A percentile compares a stretch with the other conserved stretches of the same genome.
Evolutionary conservation across 2,329 filamentous ascomycete genomes (phyloP).

Genomic region (Aulographum hederae): DNA sequence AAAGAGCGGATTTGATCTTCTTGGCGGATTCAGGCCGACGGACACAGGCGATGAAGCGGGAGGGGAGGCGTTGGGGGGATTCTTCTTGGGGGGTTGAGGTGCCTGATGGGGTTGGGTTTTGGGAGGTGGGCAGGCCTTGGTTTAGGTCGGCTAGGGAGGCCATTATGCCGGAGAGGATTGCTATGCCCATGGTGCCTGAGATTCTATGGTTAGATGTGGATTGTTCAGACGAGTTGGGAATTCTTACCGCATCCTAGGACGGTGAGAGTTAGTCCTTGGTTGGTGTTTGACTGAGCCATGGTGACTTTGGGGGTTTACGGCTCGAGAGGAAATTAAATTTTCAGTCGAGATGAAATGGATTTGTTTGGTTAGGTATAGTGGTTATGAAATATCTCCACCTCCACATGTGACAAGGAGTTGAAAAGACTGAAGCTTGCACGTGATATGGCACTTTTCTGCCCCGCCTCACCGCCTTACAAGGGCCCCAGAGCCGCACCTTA

Average conservation of each 20-base stretch:
- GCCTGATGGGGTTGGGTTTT: conserved; percentile 16
- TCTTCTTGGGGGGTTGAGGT: conserved; percentile 18
- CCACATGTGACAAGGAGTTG: too few relatives aligned
- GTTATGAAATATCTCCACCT: too few relatives aligned
- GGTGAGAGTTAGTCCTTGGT: conserved; percentile 46
- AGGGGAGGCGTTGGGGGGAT: conserved; percentile 42
- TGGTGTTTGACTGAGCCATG: conserved; percentile 15
- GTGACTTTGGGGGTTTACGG: conserved; percentile 1
- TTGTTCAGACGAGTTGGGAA: too few relatives aligned
- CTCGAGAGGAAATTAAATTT: too few relatives aligned
- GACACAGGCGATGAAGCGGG: conserved; percentile 67
- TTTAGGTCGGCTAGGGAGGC: conserved; percentile 37
- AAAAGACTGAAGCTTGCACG: too few relatives aligned
- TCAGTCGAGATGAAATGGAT: too few relatives aligned
- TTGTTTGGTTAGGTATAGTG: too few relatives aligned
- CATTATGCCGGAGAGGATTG: conserved; percentile 66
- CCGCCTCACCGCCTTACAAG: not conserved
- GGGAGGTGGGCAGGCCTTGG: conserved; percentile 14
- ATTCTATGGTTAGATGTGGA: not conserved
- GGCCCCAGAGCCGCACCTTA: not conserved
- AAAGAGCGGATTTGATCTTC: conserved; percentile 47
- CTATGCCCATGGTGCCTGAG: conserved; percentile 66
- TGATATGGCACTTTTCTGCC: too few relatives aligned
- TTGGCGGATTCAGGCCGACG: conserved; percentile 50
- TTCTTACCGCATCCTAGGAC: conserved; percentile 64